Conservation (phyloP, 2,329 filamentous ascomycete species). For the Xylariaceae sp. region DNA sequence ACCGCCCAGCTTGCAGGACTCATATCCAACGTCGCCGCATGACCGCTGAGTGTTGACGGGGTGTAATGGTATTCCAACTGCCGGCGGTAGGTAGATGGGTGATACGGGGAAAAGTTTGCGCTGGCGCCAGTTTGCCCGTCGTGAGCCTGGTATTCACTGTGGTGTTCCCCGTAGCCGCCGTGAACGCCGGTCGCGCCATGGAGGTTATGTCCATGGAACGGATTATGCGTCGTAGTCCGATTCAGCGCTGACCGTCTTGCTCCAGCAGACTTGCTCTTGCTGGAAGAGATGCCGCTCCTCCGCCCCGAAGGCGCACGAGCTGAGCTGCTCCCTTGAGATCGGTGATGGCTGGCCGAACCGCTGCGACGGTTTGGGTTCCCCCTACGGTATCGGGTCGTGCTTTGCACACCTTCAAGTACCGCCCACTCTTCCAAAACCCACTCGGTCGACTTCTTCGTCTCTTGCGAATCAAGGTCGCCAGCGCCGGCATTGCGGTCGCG, state of each 20-base stretch:
- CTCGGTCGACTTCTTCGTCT: conserved; percentile 63
- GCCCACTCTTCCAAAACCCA: conserved; percentile 76
- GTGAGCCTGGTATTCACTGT: too few relatives aligned
- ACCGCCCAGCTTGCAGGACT: not conserved
- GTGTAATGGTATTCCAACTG: not conserved
- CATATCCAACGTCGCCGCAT: not conserved
- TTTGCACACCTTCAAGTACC: conserved; percentile 67
- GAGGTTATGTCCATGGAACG: not conserved
- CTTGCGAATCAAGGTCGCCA: conserved; percentile 40
- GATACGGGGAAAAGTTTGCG: not conserved
- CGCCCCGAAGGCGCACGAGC: not conserved
- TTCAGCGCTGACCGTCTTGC: not conserved
- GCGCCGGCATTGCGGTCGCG: conserved; percentile 42
- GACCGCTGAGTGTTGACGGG: not conserved
- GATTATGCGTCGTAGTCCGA: not conserved
- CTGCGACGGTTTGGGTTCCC: conserved; percentile 33
- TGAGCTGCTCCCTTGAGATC: not conserved
- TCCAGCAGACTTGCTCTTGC: not conserved
- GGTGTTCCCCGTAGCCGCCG: too few relatives aligned
- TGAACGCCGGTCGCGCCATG: not conserved
- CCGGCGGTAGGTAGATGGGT: not conserved
- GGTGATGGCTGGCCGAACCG: not conserved
- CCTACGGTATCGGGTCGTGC: conserved; percentile 76
- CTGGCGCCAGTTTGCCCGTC: too few relatives aligned
- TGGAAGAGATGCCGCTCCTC: not conserved